Conservation (phyloP, 1,284 basidiomycete genomes). For the Leccinum griseonigrum region DNA sequence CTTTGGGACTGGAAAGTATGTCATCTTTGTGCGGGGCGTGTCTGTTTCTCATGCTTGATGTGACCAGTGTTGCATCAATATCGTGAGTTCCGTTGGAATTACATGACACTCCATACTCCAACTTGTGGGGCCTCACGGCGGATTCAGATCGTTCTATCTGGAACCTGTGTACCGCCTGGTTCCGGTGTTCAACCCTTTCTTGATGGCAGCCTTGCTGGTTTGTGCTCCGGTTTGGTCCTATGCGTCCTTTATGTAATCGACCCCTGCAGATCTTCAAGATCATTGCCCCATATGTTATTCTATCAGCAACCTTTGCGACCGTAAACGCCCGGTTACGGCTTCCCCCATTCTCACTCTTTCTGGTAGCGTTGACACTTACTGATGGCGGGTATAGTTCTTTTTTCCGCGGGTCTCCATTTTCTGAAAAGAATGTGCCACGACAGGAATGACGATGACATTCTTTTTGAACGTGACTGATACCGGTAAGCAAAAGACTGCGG, state of each 20-base stretch:
- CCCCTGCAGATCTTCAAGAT: slow-evolving; percentile 74
- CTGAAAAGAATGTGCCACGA: slow-evolving; percentile 5
- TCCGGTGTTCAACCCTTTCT: slow-evolving; percentile 84
- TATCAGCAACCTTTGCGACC: slow-evolving; percentile 66
- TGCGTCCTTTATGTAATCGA: slow-evolving; percentile 3
- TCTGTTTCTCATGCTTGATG: slow-evolving; percentile 3
- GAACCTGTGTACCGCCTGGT: slow-evolving; percentile 88
- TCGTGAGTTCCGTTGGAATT: slow-evolving; percentile 48
- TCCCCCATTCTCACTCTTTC: slow-evolving; percentile 75
- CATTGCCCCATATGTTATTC: slow-evolving; percentile 74
- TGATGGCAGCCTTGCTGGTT: slow-evolving; percentile 76
- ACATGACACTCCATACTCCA: background rate
- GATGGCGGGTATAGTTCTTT: slow-evolving; percentile 50
- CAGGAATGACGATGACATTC: slow-evolving; percentile 80
- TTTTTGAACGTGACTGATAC: slow-evolving; percentile 83
- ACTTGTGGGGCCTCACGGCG: slow-evolving; percentile 6
- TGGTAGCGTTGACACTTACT: slow-evolving; percentile 71
- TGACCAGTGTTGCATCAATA: slow-evolving; percentile 79
- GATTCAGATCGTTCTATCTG: slow-evolving; percentile 76
- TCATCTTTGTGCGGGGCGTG: slow-evolving; percentile 15
- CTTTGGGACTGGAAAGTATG: slow-evolving; percentile 87
- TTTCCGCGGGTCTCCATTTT: background rate
- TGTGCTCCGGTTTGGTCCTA: slow-evolving; percentile 17
- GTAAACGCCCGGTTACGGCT: slow-evolving; percentile 65
- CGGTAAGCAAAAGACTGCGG: slow-evolving; percentile 38